These are phyloP conservation scores for Hanseniaspora sp. DNA, from an alignment of 1,139 yeast genomes.

Conservation along the genomic window DNA sequence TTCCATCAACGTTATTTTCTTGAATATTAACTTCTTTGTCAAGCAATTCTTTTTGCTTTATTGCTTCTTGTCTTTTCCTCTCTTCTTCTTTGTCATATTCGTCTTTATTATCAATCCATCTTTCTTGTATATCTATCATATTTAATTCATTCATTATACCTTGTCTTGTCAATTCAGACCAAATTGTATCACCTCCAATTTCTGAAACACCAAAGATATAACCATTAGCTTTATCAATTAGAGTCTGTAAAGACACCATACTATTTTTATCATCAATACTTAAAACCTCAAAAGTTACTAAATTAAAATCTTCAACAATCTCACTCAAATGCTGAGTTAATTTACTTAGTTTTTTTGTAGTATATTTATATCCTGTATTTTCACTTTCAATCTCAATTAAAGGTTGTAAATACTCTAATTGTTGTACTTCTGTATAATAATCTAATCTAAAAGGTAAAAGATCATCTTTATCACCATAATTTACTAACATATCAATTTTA, in stretches of 20 bases:
- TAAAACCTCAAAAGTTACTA: conserved; percentile 80
- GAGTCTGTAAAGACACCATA: conserved; percentile 69
- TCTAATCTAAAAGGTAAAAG: conserved; percentile 63
- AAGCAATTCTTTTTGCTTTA: conserved; percentile 29
- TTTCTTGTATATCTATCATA: conserved; percentile 71
- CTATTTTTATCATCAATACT: conserved; percentile 84
- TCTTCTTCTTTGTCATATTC: conserved; percentile 57
- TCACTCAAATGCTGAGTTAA: conserved; percentile 74
- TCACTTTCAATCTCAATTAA: conserved; percentile 57
- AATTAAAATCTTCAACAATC: conserved; percentile 71
- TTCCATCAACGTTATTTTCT: conserved; percentile 39
- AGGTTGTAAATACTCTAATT: conserved; percentile 58
- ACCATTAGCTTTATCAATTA: conserved; percentile 85
- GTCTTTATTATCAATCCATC: conserved; percentile 86
- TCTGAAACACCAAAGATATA: conserved; percentile 87
- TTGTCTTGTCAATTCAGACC: conserved; percentile 91
- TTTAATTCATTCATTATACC: conserved; percentile 29
- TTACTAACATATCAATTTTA: conserved; percentile 70
- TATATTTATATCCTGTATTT: conserved; percentile 31
- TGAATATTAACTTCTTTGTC: conserved; percentile 21
- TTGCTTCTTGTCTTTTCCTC: conserved; percentile 32
- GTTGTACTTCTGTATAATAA: conserved; percentile 87
- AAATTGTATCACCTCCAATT: conserved; percentile 85
- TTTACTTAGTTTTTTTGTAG: conserved; percentile 53
- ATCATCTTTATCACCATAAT: conserved; percentile 38